These are phyloP conservation scores for Diplodia seriata DNA, from an alignment of 2,329 filamentous ascomycete genomes.

Conservation along the genomic window DNA sequence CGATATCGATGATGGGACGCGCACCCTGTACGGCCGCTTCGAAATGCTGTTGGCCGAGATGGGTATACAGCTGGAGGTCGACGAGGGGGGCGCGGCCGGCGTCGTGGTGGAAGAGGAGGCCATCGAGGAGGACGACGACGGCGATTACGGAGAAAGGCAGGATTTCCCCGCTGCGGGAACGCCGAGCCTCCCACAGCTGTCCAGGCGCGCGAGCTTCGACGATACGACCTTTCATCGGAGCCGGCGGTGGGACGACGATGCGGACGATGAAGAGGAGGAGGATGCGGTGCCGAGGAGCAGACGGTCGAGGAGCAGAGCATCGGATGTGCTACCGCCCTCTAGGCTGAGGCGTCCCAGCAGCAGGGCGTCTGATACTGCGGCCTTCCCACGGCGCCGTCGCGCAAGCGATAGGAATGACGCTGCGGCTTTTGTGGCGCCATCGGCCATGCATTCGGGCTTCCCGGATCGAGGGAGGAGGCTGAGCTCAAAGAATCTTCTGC, in stretches of 20 bases:
- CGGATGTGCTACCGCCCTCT: conserved; percentile 7
- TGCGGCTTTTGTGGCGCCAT: neutral
- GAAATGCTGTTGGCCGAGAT: conserved; percentile 70
- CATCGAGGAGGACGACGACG: conserved; percentile 30
- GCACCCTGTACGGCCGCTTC: conserved; percentile 72
- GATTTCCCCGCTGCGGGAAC: neutral
- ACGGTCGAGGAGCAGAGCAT: conserved; percentile 39
- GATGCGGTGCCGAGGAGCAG: neutral
- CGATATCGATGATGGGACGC: conserved; percentile 45
- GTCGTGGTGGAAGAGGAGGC: conserved; percentile 44
- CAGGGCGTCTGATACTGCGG: conserved; percentile 35
- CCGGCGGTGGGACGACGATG: conserved; percentile 46
- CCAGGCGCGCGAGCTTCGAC: conserved; percentile 63
- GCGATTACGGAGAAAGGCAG: neutral
- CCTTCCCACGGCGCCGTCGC: neutral
- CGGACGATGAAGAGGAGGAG: conserved; percentile 33
- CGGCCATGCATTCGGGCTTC: conserved; percentile 27
- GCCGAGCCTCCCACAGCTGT: conserved; percentile 9
- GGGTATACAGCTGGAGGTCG: conserved; percentile 74
- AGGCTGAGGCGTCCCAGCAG: conserved; percentile 19
- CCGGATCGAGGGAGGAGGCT: conserved; percentile 16
- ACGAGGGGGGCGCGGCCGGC: conserved; percentile 50
- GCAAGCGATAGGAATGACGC: neutral
- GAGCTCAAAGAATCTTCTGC: conserved; percentile 9
- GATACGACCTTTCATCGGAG: conserved; percentile 55